A percentile compares a stretch with the other conserved stretches of the same genome.
These are phyloP conservation scores for Plasmopara muralis DNA, from an alignment of 352 stramenopile species.

Conservation along the genomic window DNA sequence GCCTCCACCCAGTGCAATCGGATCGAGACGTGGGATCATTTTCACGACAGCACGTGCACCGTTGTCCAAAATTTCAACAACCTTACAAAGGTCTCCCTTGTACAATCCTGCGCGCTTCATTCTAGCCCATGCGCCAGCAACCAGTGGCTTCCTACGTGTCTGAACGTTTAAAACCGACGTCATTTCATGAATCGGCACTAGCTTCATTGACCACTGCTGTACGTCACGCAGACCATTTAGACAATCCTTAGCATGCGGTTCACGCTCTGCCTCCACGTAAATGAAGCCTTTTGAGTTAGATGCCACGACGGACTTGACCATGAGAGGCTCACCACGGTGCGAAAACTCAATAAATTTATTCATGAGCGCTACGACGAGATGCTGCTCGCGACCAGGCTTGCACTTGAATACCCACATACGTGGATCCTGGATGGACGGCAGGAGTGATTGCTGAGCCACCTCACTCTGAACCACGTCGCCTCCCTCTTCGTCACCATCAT, in stretches of 20 bases:
- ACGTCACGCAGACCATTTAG: constrained; percentile 81
- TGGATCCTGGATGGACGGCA: constrained; percentile 85
- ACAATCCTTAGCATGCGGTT: constrained; percentile 79
- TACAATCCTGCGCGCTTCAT: constrained; percentile 84
- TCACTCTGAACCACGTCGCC: constrained; percentile 80
- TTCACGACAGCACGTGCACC: constrained; percentile 77
- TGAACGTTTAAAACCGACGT: constrained; percentile 84
- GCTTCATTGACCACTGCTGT: constrained; percentile 84
- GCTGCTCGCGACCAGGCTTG: constrained; percentile 82
- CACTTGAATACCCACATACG: constrained; percentile 90
- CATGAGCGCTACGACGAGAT: constrained; percentile 83
- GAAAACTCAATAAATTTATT: constrained; percentile 87
- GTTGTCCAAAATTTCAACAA: constrained; percentile 84
- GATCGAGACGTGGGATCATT: constrained; percentile 78
- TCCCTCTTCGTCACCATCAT: constrained; percentile 80
- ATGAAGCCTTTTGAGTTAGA: constrained; percentile 88
- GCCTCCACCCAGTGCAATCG: constrained; percentile 60
- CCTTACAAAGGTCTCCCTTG: constrained; percentile 86
- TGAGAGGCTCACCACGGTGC: constrained; percentile 71
- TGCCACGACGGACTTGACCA: constrained; percentile 82
- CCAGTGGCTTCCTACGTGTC: constrained; percentile 76
- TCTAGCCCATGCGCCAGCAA: constrained; percentile 68
- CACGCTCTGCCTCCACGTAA: constrained; percentile 83
- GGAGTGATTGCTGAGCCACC: constrained; percentile 80
- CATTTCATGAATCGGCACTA: constrained; percentile 87